phyloP scores from a whole-genome alignment of 345 rosid species.

The Isatis tinctoria region DNA sequence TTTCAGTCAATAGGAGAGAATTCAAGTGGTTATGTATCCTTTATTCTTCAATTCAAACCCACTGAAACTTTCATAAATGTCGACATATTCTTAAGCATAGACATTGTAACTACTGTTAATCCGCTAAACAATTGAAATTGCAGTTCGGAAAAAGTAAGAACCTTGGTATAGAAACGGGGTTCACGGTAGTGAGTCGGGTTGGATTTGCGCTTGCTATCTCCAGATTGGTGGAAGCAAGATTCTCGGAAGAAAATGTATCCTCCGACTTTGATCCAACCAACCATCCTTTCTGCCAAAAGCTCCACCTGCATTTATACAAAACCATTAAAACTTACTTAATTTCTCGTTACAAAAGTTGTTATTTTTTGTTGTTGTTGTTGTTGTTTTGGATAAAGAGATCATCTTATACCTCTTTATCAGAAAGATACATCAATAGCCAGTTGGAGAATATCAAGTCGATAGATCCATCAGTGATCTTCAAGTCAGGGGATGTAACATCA shows the following conservation, averaged over 20 bases:
- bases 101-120: neutral
- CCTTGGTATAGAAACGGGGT: conserved; percentile 94
- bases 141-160: neutral
- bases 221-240: conserved; percentile 97
- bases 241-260: conserved; percentile 94
- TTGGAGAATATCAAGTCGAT: conserved; percentile 88
- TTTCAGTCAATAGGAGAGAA: neutral
- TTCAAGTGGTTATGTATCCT: neutral
- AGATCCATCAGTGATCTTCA: conserved; percentile 65
- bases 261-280: conserved; percentile 84
- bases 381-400: neutral
- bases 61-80: neutral
- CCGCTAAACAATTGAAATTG: neutral
- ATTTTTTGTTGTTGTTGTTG: neutral
- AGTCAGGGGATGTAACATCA: conserved; percentile 77
- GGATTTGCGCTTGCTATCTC: conserved; percentile 70
- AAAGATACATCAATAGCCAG: conserved; percentile 97
- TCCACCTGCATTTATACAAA: conserved; percentile 48
- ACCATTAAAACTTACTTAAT: neutral
- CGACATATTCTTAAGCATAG: neutral
- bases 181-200: conserved; percentile 98
- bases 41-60: neutral
- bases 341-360: neutral
- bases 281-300: conserved; percentile 69
- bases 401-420: conserved; percentile 71